phyloP scores from a whole-genome alignment of 345 rosid genomes.

The Mallotus nudiflorus region DNA sequence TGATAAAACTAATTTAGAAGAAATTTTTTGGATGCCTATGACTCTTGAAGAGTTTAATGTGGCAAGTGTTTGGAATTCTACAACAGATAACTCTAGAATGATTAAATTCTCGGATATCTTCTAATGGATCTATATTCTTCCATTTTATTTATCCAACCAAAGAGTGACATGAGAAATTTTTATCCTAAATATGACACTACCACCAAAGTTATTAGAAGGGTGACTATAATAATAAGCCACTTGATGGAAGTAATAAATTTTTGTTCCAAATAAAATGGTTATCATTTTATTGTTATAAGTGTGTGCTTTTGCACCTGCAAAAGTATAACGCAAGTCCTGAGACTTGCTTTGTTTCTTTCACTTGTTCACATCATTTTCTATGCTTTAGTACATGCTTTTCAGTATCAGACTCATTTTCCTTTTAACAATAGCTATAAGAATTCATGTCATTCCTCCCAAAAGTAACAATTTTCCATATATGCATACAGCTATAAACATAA shows the following conservation, averaged over 20 bases:
- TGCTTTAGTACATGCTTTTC: constrained; percentile 57
- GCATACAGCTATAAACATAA: too few species aligned
- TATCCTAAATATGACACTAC: constrained; percentile 62
- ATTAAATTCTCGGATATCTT: constrained; percentile 1
- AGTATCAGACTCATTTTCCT: constrained; percentile 58
- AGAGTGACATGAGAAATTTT: constrained; percentile 70
- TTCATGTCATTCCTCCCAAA: not conserved
- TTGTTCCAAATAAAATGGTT: constrained; percentile 41
- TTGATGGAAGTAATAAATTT: constrained; percentile 40
- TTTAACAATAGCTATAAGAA: constrained; percentile 18
- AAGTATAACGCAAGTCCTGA: constrained; percentile 59
- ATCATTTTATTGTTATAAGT: not conserved
- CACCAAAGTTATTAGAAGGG: constrained; percentile 32
- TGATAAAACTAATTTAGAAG: not conserved
- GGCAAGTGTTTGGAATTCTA: too few species aligned
- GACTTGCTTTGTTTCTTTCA: constrained; percentile 46
- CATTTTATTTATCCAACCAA: constrained; percentile 83
- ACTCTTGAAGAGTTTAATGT: not conserved
- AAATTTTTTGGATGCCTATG: not conserved
- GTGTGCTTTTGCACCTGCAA: not conserved
- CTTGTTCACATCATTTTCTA: constrained; percentile 57
- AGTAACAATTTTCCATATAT: too few species aligned
- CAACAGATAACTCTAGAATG: too few species aligned
- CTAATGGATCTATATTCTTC: constrained; percentile 54
- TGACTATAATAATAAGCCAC: constrained; percentile 45